phyloP scores from a whole-genome alignment of 139 green algal genomes.

The Micractinium sp. region DNA sequence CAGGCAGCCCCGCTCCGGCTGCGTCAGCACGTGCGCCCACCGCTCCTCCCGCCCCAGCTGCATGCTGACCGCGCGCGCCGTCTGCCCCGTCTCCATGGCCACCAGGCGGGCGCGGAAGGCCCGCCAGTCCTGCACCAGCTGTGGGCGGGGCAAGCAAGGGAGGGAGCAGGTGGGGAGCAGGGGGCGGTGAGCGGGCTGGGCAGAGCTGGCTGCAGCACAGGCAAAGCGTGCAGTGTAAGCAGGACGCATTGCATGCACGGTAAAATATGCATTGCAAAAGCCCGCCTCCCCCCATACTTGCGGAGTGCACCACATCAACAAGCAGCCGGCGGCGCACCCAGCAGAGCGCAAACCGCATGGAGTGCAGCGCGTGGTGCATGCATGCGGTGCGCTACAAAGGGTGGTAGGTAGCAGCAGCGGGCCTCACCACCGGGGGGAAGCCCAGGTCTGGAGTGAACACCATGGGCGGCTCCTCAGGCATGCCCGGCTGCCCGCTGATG shows the following conservation, averaged over 20 bases:
- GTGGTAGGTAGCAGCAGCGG: neutral
- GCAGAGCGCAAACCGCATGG: no score
- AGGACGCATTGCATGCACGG: no score
- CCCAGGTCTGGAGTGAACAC: neutral
- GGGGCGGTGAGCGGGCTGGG: neutral
- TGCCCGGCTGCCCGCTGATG: neutral
- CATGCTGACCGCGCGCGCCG: neutral
- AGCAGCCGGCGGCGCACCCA: no score
- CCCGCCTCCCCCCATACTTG: no score
- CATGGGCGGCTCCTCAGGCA: constrained; percentile 7
- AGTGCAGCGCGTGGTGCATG: no score
- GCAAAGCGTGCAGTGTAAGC: no score
- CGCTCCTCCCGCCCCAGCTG: constrained; percentile 20
- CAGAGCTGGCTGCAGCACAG: neutral
- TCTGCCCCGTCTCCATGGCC: constrained; percentile 25
- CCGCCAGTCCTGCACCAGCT: constrained; percentile 43
- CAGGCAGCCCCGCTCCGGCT: constrained; percentile 51
- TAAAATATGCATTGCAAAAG: no score
- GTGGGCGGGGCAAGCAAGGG: neutral
- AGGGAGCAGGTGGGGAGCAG: neutral
- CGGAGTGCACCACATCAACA: no score
- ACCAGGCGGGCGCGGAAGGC: constrained; percentile 44
- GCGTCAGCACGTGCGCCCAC: constrained; percentile 49
- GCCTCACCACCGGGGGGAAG: constrained; percentile 9
- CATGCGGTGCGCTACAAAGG: no score